Evolutionary conservation across 2,329 filamentous ascomycete species (phyloP), one percentile per base, ranked within the genome.

Genomic region (Hymenoscyphus fraxineus): DNA sequence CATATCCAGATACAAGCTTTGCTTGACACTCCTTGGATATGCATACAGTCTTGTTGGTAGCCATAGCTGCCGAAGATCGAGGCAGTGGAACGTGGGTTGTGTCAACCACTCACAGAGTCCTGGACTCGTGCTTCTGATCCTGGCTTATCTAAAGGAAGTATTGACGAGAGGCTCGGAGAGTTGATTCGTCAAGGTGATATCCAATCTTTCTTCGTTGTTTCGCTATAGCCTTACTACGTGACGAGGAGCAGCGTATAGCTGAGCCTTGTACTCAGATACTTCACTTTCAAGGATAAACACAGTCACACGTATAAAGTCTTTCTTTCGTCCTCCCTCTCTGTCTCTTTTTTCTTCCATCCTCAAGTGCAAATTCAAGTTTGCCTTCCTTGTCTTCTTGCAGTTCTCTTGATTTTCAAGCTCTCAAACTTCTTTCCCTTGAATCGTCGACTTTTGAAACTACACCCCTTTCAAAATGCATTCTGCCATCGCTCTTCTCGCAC

Each of bases 391-490:
- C 27, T 35, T 57, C 54, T 32, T 38, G 27, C 54, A 51, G 6
- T 57, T 44, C 44, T 61, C 47, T 56, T 19, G 22, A 15, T 55
- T 13, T 39, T 47, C 58, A 35, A 54, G 44, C 27, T 61, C 31
- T 55, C 54, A 44, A 56, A 41, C 59, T 44, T 19, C 27, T 39
- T 32, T 35, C 38, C 13, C 32, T 47, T 27, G 15, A 32, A 32
- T 27, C 16, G 32, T 54, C 41, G 31, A 16, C 32, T 39, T 22
- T 31, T 54, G 27, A 32, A n/a, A n/a, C 56, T 54, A 59, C 60
- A 44, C 38, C n/a, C 55, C 47, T 51, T 59, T 63, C 63, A 69
- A 70, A 22, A 74, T 74, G 73, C 62, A 73, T 60, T 73, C 72
- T 51, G 64, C 67, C 5, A 40, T 71, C 59, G 63, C 69, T 16